Evolutionary conservation across 208 protist species (phyloP), one percentile per base, ranked within the genome.

Genomic region (Wallacemonas collosoma): DNA sequence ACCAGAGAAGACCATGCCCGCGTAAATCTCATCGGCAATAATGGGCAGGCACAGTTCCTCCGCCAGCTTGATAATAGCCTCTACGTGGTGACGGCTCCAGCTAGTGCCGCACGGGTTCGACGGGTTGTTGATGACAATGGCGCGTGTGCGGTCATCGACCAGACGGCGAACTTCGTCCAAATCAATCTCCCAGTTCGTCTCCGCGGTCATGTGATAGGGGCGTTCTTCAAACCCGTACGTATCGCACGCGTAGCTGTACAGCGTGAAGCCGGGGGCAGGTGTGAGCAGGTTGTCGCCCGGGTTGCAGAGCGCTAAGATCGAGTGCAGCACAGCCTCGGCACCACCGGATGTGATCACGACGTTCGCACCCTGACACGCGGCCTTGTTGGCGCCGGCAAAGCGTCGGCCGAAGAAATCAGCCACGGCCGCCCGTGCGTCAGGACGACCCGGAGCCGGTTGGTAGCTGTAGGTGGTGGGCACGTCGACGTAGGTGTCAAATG

Each of bases 11-110:
- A 90, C 82, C 82, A 98, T 96, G n/a, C 89, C 88, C 14, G 81
- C 88, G 83, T 98, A 98, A 43, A 98, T 95, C 71, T 98, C 95
- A 60, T 98, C 95, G 7, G 91, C 47, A 53, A 98, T 91, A 56
- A 98, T 90, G 44, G 93, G 93, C 38, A 98, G 60, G 47, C 78
- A 63, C 58, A 95, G 73, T 65, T 93, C 77, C 47, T 91, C 86
- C 1, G 90, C 91, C 1, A 97, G 60, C 57, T 72, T 66, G 5
- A 90, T 17, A 39, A 94, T 77, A 39, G 70, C 85, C 43, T 71
- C 38, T 8, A 97, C 57, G 72, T 98, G 95, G 48, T 83, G 35
- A 2, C 54, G 60, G n/a, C 70, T 79, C 72, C 80, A 98, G 69
- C 89, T 88, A 38, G 77, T 93, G 44, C 96, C 96, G 71, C 93